Conservation (phyloP, 1,284 basidiomycete genomes). For the Leccinum angustisporum region DNA sequence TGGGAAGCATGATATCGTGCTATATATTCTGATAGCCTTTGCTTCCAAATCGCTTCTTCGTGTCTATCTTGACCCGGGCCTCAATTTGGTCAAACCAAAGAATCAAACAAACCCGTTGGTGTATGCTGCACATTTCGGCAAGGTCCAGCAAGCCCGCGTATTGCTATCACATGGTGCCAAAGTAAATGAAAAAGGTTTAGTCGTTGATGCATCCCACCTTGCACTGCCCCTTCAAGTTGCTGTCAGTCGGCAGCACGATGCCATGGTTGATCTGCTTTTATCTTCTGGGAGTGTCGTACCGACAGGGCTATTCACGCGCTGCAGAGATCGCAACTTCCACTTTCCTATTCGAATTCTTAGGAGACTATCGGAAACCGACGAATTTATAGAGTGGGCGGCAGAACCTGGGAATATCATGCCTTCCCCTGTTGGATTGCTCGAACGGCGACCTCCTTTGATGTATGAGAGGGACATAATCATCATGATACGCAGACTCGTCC, state of each 20-base stretch:
- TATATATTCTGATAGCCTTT: conserved; percentile 6
- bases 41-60: conserved; percentile 4
- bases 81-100: neutral
- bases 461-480: conserved; percentile 7
- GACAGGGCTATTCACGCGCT: neutral
- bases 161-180: conserved; percentile 4
- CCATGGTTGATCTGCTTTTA: conserved; percentile 1
- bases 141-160: neutral
- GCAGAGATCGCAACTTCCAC: neutral
- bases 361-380: conserved; percentile 7
- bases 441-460: neutral
- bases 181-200: conserved; percentile 7
- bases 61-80: neutral
- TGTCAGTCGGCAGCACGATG: conserved; percentile 2
- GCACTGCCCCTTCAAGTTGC: conserved; percentile 8
- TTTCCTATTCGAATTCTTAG: conserved; percentile 4
- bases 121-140: conserved; percentile 10
- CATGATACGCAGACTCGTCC: conserved; percentile 6
- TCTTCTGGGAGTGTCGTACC: conserved; percentile 1
- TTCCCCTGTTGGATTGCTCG: conserved; percentile 1
- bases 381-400: conserved; percentile 13
- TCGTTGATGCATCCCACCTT: neutral
- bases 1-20: conserved; percentile 6
- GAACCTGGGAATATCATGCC: neutral
- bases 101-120: conserved; percentile 5